A percentile compares a stretch with the other conserved stretches of the same genome.
Evolutionary conservation across 306 rosid genomes (phyloP).

Genomic region (Amphicarpaea edgeworthii): DNA sequence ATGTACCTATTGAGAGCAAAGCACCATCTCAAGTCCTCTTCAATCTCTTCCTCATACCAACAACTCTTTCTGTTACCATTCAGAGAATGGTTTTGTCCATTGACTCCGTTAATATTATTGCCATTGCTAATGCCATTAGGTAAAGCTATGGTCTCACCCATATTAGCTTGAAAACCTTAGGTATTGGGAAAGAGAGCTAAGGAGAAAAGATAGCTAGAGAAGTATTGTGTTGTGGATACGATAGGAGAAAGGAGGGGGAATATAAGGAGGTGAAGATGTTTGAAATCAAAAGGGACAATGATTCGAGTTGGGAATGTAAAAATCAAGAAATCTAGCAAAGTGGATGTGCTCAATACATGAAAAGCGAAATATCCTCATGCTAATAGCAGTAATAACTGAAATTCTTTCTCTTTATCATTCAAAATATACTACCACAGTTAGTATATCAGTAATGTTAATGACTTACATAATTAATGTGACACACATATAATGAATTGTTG

Average conservation of each 20-base stretch:
- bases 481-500: no score
- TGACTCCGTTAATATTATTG: slow-evolving; percentile 50
- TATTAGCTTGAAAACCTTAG: slow-evolving; percentile 42
- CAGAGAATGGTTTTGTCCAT: slow-evolving; percentile 63
- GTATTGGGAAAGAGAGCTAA: slow-evolving; percentile 13
- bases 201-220: slow-evolving; percentile 27
- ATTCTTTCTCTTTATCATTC: neutral
- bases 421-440: neutral
- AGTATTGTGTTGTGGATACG: slow-evolving; percentile 43
- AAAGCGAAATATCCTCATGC: slow-evolving; percentile 56
- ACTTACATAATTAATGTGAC: no score
- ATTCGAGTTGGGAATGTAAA: slow-evolving; percentile 46
- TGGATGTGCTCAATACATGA: slow-evolving; percentile 48
- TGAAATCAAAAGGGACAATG: slow-evolving; percentile 51
- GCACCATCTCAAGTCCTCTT: slow-evolving; percentile 94
- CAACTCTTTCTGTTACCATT: slow-evolving; percentile 95
- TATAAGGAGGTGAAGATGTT: slow-evolving; percentile 53
- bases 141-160: slow-evolving; percentile 83
- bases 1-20: slow-evolving; percentile 92
- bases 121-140: slow-evolving; percentile 67
- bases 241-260: slow-evolving; percentile 48
- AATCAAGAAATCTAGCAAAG: slow-evolving; percentile 50
- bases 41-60: slow-evolving; percentile 98
- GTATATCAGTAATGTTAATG: no score
- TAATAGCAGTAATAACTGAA: slow-evolving; percentile 31